Evolutionary conservation across 1,139 yeast species (phyloP), one percentile per base, ranked within the genome.

Genomic region (Debaryomycetaceae sp.): DNA sequence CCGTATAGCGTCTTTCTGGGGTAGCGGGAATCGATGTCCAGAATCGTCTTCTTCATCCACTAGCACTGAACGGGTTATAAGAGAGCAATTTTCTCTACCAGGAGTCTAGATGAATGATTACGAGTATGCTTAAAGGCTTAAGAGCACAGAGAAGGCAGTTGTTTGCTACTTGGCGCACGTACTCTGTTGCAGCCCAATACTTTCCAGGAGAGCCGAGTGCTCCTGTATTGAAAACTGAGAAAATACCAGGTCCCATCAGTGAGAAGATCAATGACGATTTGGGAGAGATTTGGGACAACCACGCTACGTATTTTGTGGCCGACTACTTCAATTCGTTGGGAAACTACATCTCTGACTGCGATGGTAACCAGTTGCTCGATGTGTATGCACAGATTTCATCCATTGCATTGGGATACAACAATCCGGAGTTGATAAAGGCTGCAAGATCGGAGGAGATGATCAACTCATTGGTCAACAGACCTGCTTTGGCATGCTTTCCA

Each of bases 401-500:
- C 2, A 84, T 84, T 56, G 84, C 89, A 2, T 65, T 84, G 45
- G 90, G 91, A 39, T 84, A 84, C 71, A 84, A 84, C 65, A 84
- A 84, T 60, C 90, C 90, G n/a, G 83, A 71, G 22, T 69, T 84
- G 52, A 69, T 77, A 45, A 71, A 78, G 59, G 78, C 83, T 23
- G 84, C 89, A 5, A 71, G 74, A 52, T 78, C 87, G 5, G 78
- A 77, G 35, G 84, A 80, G 59, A 83, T 83, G 88, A 75, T 80
- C 46, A 76, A 76, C 56, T 84, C 90, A 6, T 62, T 84, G 46
- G 79, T 83, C 45, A 84, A 84, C 63, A 76, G 91, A 63, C 90
- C 90, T 6, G 90, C 91, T 3, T 67, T 83, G 55, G 90, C 87
- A 42, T 83, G 85, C 58, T 84, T 84, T 68, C 90, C 91, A 31